phyloP scores from a whole-genome alignment of 768 basidiomycete species.

The Atractiella rhizophila region DNA sequence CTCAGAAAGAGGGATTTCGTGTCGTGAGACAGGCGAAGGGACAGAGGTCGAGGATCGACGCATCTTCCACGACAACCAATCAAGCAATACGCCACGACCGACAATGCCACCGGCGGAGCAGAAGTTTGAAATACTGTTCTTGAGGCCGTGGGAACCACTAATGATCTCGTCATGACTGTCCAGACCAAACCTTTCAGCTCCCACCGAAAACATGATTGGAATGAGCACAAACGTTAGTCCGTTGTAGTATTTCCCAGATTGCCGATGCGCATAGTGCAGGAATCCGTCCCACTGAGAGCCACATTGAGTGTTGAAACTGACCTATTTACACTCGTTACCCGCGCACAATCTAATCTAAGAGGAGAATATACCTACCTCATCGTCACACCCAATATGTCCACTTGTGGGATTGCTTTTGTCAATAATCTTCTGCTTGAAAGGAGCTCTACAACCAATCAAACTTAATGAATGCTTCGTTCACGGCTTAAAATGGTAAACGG shows the following conservation, averaged over 20 bases:
- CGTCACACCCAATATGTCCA: neutral
- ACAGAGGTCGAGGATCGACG: neutral
- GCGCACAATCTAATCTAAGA: too few relatives aligned
- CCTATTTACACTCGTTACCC: conserved; percentile 1
- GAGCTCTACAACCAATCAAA: conserved; percentile 1
- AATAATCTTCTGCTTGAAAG: neutral
- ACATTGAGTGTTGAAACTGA: conserved; percentile 1
- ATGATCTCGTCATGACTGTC: neutral
- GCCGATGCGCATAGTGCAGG: conserved; percentile 5
- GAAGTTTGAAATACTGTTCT: too few relatives aligned
- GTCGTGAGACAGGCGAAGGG: neutral
- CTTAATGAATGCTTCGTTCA: conserved; percentile 3
- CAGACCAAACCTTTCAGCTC: neutral
- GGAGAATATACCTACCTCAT: neutral
- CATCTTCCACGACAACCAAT: conserved; percentile 10
- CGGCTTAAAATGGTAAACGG: conserved; percentile 1
- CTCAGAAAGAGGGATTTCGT: conserved; percentile 4
- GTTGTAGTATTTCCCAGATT: neutral
- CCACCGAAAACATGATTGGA: neutral
- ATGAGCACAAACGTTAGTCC: neutral
- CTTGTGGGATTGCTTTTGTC: neutral
- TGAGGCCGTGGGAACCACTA: too few relatives aligned
- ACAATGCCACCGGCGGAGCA: conserved; percentile 11
- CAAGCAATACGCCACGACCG: conserved; percentile 10
- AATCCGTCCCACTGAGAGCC: conserved; percentile 11